phyloP scores from a whole-genome alignment of 306 rosid species.

The Corylus heterophylla region DNA sequence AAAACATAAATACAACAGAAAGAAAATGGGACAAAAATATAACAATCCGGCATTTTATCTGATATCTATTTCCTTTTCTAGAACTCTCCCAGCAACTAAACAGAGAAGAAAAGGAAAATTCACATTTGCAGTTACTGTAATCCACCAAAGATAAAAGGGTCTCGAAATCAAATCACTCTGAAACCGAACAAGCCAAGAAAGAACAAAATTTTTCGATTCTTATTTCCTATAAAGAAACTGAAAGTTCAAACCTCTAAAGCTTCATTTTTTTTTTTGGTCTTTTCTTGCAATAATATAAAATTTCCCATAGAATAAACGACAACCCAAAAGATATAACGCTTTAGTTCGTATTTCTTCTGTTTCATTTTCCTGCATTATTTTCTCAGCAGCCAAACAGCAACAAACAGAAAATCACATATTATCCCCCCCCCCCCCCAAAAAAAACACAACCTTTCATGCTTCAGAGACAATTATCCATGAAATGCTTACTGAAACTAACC shows the following conservation, averaged over 20 bases:
- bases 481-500: neutral
- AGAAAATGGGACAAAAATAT: neutral
- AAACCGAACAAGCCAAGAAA: neutral
- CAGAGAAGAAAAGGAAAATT: neutral
- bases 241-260: neutral
- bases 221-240: neutral
- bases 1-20: neutral
- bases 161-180: neutral
- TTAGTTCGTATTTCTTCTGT: neutral
- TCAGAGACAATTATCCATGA: neutral
- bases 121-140: neutral
- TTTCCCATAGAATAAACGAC: neutral
- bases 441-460: neutral
- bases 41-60: neutral
- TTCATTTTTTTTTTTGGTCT: neutral
- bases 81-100: neutral
- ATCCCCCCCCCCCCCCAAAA: neutral
- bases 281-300: neutral
- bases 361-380: neutral
- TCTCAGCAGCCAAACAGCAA: constrained; percentile 1
- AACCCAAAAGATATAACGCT: neutral
- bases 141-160: neutral
- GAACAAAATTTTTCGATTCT: neutral
- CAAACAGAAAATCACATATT: neutral
- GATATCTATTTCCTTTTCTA: neutral